A percentile compares a stretch with the other conserved stretches of the same genome.
Conservation (phyloP, 2,329 filamentous ascomycete genomes). For the Penicillium sp. region DNA sequence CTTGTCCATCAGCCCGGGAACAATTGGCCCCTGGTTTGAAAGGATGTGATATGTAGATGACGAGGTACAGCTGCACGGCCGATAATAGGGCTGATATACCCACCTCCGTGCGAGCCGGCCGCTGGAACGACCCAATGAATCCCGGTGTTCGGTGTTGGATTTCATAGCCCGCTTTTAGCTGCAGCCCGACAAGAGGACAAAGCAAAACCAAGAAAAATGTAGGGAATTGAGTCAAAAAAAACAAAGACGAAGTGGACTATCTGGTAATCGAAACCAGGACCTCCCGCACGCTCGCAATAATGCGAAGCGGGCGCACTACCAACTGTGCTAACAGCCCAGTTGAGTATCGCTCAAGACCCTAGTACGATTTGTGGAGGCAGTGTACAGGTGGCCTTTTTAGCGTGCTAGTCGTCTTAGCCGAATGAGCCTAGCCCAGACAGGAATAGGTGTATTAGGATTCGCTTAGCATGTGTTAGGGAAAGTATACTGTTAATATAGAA, state of each 20-base stretch:
- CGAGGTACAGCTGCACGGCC: background rate
- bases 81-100: background rate
- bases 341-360: background rate
- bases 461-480: background rate
- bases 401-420: slow-evolving; percentile 9
- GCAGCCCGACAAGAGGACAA: background rate
- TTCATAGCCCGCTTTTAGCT: background rate
- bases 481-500: background rate
- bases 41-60: slow-evolving; percentile 3
- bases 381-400: background rate
- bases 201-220: background rate
- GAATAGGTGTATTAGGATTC: slow-evolving; percentile 2
- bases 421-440: background rate
- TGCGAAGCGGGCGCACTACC: slow-evolving; percentile 38
- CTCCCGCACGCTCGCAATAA: slow-evolving; percentile 35
- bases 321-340: slow-evolving; percentile 12
- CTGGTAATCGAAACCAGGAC: slow-evolving; percentile 49
- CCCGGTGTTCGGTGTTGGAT: background rate
- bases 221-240: background rate
- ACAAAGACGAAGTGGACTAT: slow-evolving; percentile 37
- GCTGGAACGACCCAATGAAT: background rate
- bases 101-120: background rate
- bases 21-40: background rate
- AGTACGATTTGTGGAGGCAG: background rate
- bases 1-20: background rate